Evolutionary conservation across 495 filamentous ascomycete species (phyloP).

Genomic region (Bacidia gigantensis): DNA sequence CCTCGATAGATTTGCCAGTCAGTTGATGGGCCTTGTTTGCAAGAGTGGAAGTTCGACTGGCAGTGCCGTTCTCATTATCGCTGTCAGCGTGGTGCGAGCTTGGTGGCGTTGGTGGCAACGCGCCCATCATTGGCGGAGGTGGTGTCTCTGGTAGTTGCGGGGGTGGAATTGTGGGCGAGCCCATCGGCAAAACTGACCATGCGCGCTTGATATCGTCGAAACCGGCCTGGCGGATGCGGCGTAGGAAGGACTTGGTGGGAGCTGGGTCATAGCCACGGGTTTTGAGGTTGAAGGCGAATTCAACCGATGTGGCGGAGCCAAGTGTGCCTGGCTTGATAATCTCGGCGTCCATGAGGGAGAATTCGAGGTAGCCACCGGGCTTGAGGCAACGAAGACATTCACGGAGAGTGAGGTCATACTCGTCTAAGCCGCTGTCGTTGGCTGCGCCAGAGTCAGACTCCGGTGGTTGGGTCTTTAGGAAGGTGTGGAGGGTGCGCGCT

Average conservation of each 20-base stretch:
- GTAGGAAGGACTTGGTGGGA: slow-evolving; percentile 67
- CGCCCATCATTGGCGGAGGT: slow-evolving; percentile 21
- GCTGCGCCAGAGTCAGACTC: slow-evolving; percentile 11
- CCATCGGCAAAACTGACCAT: slow-evolving; percentile 86
- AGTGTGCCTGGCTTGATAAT: slow-evolving; percentile 68
- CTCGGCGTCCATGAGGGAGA: slow-evolving; percentile 74
- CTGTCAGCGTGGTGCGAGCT: neutral
- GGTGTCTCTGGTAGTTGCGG: slow-evolving; percentile 36
- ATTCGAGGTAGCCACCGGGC: slow-evolving; percentile 86
- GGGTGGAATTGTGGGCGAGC: slow-evolving; percentile 39
- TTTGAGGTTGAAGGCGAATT: slow-evolving; percentile 79
- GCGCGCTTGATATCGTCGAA: slow-evolving; percentile 71
- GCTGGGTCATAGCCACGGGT: slow-evolving; percentile 75
- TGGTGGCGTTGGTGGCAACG: neutral
- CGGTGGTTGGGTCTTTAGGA: slow-evolving; percentile 53
- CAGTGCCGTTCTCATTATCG: neutral
- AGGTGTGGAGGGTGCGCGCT: slow-evolving; percentile 70
- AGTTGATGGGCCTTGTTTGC: neutral
- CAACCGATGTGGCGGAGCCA: slow-evolving; percentile 65
- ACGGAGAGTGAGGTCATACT: slow-evolving; percentile 71
- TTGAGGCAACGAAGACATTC: slow-evolving; percentile 87
- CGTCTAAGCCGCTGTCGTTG: slow-evolving; percentile 34
- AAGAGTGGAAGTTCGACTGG: neutral
- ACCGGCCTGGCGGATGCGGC: slow-evolving; percentile 55
- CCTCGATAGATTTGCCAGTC: neutral